Base-by-base conservation (phyloP, 2,329 filamentous ascomycete species). In the Fusarium robinianum region DNA sequence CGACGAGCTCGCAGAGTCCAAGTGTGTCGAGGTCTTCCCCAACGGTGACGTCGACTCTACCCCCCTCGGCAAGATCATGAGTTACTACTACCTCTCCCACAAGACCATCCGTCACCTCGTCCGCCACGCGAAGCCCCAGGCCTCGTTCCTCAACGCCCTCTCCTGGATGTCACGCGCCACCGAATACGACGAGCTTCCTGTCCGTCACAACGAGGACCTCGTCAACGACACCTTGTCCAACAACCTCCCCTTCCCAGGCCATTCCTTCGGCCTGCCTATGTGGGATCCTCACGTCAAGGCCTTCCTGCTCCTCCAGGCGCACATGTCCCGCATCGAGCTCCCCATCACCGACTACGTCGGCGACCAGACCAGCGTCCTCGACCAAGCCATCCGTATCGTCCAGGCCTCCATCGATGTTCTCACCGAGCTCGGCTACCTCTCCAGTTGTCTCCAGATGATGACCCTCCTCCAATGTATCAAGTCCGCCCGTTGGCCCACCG, bases 281-380 rank as follows among this genome's bases (percentile, higher is more conserved):
- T 99, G 94, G 94, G 94, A 99, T 72, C 94, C 94, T 0, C 94
- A 99, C 64, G 90, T 97, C 63, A 99, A 99, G 68, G 84, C 94
- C 0, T 97, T 96, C 72, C 73, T 99, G 24, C 78, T 99, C 2
- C 78, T 99, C 0, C 95, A 99, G 69, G 90, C 94, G 1, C 90
- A 96, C 70, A 95, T 99, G 81, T 90, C 88, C 14, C 87, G 92
- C 44, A 86, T 97, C 56, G 84, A 92, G 41, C 82, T 99, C 4
- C 95, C 95, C 4, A 96, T 99, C 45, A 86, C 88, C 1, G 94
- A 99, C 76, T 99, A 99, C 64, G 90, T 99, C 3, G 94, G 94
- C 60, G 94, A 99, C 68, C 88, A 95, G 69, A 85, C 81, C 8
- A 85, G 81, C 39, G 94, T 99, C 3, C 78, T 99, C 1, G 94